Percentiles rank a stretch among this genome's conserved stretches.
Evolutionary conservation across 2,329 filamentous ascomycete species (phyloP).

Genomic region (Corinectria fuckeliana): DNA sequence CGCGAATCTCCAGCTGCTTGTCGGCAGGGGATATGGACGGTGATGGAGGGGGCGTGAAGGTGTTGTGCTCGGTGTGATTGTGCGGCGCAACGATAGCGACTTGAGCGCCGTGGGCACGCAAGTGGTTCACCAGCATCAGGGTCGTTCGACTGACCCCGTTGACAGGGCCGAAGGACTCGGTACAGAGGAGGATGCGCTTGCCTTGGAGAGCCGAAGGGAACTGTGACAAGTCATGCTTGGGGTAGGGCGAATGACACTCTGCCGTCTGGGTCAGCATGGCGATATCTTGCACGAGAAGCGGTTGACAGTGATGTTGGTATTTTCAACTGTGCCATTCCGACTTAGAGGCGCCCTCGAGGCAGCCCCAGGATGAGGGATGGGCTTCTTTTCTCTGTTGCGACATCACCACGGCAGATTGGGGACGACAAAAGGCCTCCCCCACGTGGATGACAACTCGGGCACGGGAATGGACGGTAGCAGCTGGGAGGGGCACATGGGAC

Average conservation of each 20-base stretch:
- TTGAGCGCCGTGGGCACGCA: constrained; percentile 67
- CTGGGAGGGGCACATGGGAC: constrained; percentile 25
- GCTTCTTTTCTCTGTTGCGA: constrained; percentile 34
- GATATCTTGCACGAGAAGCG: constrained; percentile 5
- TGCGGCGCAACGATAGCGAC: constrained; percentile 72
- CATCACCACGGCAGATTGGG: constrained; percentile 6
- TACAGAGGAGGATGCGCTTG: constrained; percentile 70
- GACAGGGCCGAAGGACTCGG: constrained; percentile 74
- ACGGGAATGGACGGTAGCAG: constrained; percentile 23
- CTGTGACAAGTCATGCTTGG: constrained; percentile 48
- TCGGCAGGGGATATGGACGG: constrained; percentile 41
- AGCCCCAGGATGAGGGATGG: constrained; percentile 19
- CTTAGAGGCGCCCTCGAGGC: background rate
- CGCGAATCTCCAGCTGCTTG: constrained; percentile 58
- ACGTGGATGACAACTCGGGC: constrained; percentile 33
- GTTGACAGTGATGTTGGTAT: background rate
- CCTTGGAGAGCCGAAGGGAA: constrained; percentile 60
- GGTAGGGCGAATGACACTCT: constrained; percentile 13
- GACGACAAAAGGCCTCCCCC: constrained; percentile 26
- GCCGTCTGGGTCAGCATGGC: constrained; percentile 23
- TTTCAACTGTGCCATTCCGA: background rate
- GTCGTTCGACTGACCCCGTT: constrained; percentile 78
- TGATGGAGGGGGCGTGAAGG: constrained; percentile 55
- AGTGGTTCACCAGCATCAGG: constrained; percentile 70
- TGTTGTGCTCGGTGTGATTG: constrained; percentile 61